phyloP scores from a whole-genome alignment of 2,329 filamentous ascomycete species.

The Paecilomyces sp. region DNA sequence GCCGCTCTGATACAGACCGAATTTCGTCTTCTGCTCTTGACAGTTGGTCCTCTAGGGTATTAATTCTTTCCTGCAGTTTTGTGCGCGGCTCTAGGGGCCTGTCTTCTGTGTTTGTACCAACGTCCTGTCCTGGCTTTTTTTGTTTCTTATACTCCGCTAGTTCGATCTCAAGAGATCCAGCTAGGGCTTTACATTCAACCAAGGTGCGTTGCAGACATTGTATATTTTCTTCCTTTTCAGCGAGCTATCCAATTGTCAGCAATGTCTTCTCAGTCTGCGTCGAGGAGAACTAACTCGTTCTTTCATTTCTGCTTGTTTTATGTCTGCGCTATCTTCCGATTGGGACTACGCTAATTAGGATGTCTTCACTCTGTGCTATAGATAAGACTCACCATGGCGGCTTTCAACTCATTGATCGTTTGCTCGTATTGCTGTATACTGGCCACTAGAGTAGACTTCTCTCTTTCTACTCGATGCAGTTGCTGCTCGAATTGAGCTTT shows the following conservation, averaged over 20 bases:
- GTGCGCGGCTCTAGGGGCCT: slow-evolving; percentile 7
- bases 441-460: slow-evolving; percentile 18
- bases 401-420: slow-evolving; percentile 15
- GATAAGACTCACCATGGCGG: slow-evolving; percentile 16
- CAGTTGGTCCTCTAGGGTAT: slow-evolving; percentile 8
- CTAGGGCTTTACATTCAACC: neutral
- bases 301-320: neutral
- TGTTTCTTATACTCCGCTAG: neutral
- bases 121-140: neutral
- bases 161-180: neutral
- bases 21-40: slow-evolving; percentile 24
- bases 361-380: neutral
- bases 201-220: neutral
- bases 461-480: slow-evolving; percentile 16
- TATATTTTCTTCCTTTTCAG: neutral
- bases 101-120: slow-evolving; percentile 6
- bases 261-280: neutral
- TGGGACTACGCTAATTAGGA: neutral
- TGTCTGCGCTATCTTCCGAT: neutral
- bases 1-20: neutral
- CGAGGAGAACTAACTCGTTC: neutral
- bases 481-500: slow-evolving; percentile 22
- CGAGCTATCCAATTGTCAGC: slow-evolving; percentile 1
- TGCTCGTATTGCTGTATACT: slow-evolving; percentile 7
- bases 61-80: slow-evolving; percentile 9